Evolutionary conservation across 352 stramenopile genomes (phyloP), one percentile per base, ranked within the genome.

Genomic region (Phytophthora boehmeriae): DNA sequence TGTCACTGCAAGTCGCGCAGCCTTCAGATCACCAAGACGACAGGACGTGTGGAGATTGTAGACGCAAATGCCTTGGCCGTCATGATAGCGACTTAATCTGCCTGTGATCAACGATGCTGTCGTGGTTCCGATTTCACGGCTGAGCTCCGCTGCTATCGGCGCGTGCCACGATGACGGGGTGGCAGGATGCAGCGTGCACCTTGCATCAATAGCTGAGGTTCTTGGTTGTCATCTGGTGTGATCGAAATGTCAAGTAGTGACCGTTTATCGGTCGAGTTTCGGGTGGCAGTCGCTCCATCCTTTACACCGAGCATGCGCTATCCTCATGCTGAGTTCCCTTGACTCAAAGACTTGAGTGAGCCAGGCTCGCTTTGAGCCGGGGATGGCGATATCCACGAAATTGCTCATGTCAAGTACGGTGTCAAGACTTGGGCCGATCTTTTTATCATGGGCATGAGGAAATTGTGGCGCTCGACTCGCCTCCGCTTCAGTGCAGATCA

Each of bases 261-360:
- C 55, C 14, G 27, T 28, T 44, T n/a, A 35, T 44, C 45, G 44
- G 44, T 19, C 23, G 28, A 20, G 34, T 57, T 52, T 63, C 46
- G 38, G 56, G 56, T 58, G 56, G 27, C 56, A 30, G 46, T 42
- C 41, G 25, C 39, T 22, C 48, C 25, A 49, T 35, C 57, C 57
- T 65, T 59, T 65, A 65, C 47, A 32, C 22, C 10, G 56, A 64
- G 56, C 56, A 28, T 17, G n/a, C 34, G 39, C 56, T 64, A 64
- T 64, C 56, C 47, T 46, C 27, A 3, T 17, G 46, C 23, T 32
- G 22, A 59, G 57, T 59, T 65, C 34, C 17, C 25, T 30, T 30
- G 25, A 30, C 25, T 30, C 25, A 3, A 6, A 30, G 25, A 30
- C 6, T 30, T 30, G 25, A 30, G 25, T 6, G 25, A 30, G 25